These are phyloP conservation scores for Neofusicoccum parvum DNA, from an alignment of 2,329 filamentous ascomycete genomes.

Conservation along the genomic window DNA sequence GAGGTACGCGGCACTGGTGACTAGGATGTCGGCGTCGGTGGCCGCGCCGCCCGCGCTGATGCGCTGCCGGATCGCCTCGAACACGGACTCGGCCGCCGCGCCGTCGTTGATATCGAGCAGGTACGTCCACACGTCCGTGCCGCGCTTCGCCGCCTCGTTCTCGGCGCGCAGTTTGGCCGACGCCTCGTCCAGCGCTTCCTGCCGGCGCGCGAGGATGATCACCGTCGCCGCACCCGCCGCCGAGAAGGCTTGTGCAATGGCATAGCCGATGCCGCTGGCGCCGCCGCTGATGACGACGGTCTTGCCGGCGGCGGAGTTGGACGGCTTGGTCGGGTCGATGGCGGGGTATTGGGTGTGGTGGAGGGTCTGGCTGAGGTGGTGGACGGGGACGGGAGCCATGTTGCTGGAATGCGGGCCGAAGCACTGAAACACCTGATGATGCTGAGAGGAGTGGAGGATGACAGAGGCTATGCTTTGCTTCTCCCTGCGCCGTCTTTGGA, in stretches of 20 bases:
- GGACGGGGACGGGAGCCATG: too few species aligned
- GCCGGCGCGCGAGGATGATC: slow-evolving; percentile 44
- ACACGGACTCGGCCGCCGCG: not conserved
- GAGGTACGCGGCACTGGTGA: slow-evolving; percentile 21
- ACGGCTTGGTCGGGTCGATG: slow-evolving; percentile 29
- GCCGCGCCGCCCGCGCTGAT: slow-evolving; percentile 5
- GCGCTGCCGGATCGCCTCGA: slow-evolving; percentile 9
- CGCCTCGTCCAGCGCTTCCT: slow-evolving; percentile 31
- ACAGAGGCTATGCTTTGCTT: too few species aligned
- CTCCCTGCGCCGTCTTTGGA: too few species aligned
- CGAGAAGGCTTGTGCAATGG: slow-evolving; percentile 34
- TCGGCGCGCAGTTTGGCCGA: not conserved
- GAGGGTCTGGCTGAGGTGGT: slow-evolving; percentile 22
- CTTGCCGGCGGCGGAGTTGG: slow-evolving; percentile 33
- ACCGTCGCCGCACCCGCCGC: slow-evolving; percentile 43
- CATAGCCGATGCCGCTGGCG: slow-evolving; percentile 32
- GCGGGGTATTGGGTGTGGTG: slow-evolving; percentile 30
- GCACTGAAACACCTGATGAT: too few species aligned
- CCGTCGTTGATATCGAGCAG: slow-evolving; percentile 16
- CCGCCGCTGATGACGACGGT: slow-evolving; percentile 35
- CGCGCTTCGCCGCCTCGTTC: not conserved
- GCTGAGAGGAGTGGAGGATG: too few species aligned
- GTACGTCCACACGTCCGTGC: slow-evolving; percentile 20
- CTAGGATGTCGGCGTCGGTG: slow-evolving; percentile 18
- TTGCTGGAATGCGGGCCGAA: too few species aligned